Evolutionary conservation across 257 asterid species (phyloP).

Genomic region (Nicotiana undulata): DNA sequence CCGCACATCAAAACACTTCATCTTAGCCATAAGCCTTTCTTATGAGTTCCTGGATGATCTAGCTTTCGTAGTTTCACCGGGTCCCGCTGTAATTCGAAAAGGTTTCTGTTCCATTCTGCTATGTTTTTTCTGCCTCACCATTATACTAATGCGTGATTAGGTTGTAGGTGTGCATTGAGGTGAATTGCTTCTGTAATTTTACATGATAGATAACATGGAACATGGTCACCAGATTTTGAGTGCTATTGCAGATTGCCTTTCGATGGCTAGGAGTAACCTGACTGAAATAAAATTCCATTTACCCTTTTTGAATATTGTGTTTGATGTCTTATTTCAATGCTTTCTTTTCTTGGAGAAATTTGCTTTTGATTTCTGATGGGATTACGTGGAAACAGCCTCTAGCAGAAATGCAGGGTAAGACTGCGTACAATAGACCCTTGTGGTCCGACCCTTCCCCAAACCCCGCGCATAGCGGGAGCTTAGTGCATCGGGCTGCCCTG

Average conservation of each 20-base stretch:
- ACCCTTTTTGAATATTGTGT: not conserved
- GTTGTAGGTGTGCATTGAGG: constrained; percentile 10
- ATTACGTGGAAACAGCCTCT: not conserved
- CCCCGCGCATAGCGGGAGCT: too few species aligned
- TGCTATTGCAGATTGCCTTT: not conserved
- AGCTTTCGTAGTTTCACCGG: constrained; percentile 14
- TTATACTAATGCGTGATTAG: constrained; percentile 17
- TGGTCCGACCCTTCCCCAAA: too few species aligned
- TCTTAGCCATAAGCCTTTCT: constrained; percentile 25
- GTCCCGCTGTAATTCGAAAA: constrained; percentile 9
- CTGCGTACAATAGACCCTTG: too few species aligned
- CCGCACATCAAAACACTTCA: constrained; percentile 21
- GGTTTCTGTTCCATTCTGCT: constrained; percentile 13
- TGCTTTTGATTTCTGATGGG: not conserved
- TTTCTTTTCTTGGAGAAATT: not conserved
- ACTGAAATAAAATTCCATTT: not conserved
- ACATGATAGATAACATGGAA: constrained; percentile 12
- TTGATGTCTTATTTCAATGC: not conserved
- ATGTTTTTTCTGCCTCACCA: constrained; percentile 2
- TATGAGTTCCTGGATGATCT: constrained; percentile 16
- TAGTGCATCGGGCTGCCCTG: too few species aligned
- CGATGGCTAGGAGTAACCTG: not conserved
- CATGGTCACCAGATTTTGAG: constrained; percentile 8
- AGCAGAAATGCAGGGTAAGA: too few species aligned
- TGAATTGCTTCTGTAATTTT: constrained; percentile 9